A percentile compares a stretch with the other conserved stretches of the same genome.
Evolutionary conservation across 495 filamentous ascomycete genomes (phyloP).

Genomic region (Neurospora sp.): DNA sequence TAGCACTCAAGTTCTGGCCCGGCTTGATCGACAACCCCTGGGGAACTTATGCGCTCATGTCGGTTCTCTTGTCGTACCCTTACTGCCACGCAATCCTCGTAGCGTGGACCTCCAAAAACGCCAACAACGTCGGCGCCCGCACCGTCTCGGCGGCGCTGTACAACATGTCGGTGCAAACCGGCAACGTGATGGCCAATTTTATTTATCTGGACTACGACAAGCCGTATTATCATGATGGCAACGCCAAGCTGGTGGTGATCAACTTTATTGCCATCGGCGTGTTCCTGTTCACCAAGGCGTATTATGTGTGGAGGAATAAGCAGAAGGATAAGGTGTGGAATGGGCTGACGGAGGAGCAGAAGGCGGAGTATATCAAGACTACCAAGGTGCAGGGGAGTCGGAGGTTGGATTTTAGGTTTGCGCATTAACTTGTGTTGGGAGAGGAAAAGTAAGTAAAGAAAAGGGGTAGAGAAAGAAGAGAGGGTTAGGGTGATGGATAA

Average conservation of each 20-base stretch:
- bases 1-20: slow-evolving; percentile 32
- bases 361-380: slow-evolving; percentile 24
- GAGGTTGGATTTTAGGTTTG: slow-evolving; percentile 39
- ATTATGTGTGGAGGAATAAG: slow-evolving; percentile 36
- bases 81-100: slow-evolving; percentile 48
- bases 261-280: slow-evolving; percentile 22
- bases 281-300: slow-evolving; percentile 31
- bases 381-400: slow-evolving; percentile 30
- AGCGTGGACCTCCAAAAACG: slow-evolving; percentile 53
- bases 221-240: slow-evolving; percentile 60
- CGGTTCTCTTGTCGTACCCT: slow-evolving; percentile 39
- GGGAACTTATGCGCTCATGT: slow-evolving; percentile 45
- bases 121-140: slow-evolving; percentile 57
- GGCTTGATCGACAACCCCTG: slow-evolving; percentile 25
- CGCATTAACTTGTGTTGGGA: slow-evolving; percentile 10
- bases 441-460: too few species aligned
- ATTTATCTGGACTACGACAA: slow-evolving; percentile 42
- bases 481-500: background rate
- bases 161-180: slow-evolving; percentile 32
- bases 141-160: slow-evolving; percentile 52
- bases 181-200: slow-evolving; percentile 12
- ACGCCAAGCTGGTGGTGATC: slow-evolving; percentile 52
- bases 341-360: slow-evolving; percentile 28
- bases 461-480: background rate
- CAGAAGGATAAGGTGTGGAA: slow-evolving; percentile 30